Percentiles rank a stretch among this genome's conserved stretches.
Evolutionary conservation across 2,329 filamentous ascomycete genomes (phyloP).

Genomic region (Xenosphaeropsis pyriputrescens): DNA sequence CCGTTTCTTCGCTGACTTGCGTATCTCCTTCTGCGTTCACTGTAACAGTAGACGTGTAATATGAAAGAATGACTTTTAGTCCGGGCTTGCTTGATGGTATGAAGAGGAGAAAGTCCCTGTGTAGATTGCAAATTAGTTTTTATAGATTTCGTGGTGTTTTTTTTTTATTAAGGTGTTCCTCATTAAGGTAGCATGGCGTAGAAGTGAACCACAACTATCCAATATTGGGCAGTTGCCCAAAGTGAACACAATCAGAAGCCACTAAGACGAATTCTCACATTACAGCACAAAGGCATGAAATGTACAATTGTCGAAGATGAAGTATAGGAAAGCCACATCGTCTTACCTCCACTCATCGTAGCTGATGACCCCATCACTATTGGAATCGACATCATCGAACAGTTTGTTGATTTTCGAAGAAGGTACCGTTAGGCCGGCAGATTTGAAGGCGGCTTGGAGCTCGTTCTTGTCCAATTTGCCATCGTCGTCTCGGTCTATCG

Average conservation of each 20-base stretch:
- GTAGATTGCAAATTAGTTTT: background rate
- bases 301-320: too few species aligned
- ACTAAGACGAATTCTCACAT: too few species aligned
- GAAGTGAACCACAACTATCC: conserved; percentile 2
- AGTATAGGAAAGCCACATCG: too few species aligned
- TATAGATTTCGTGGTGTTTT: background rate
- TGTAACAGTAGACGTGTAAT: conserved; percentile 80
- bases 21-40: conserved; percentile 92
- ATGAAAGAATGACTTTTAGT: conserved; percentile 72
- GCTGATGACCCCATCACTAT: conserved; percentile 65
- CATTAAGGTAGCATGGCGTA: background rate
- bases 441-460: conserved; percentile 62
- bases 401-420: conserved; percentile 67
- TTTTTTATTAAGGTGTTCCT: too few species aligned
- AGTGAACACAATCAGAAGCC: too few species aligned
- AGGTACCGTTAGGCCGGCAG: conserved; percentile 66
- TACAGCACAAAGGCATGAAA: too few species aligned
- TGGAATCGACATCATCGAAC: conserved; percentile 78
- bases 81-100: conserved; percentile 57
- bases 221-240: too few species aligned
- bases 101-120: conserved; percentile 85
- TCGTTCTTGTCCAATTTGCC: conserved; percentile 81
- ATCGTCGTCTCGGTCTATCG: conserved; percentile 75
- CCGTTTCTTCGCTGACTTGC: conserved; percentile 74
- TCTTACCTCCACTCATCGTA: conserved; percentile 94